These are phyloP conservation scores for Blepharisma japonicum DNA, from an alignment of 73 alveolate species.

Conservation along the genomic window DNA sequence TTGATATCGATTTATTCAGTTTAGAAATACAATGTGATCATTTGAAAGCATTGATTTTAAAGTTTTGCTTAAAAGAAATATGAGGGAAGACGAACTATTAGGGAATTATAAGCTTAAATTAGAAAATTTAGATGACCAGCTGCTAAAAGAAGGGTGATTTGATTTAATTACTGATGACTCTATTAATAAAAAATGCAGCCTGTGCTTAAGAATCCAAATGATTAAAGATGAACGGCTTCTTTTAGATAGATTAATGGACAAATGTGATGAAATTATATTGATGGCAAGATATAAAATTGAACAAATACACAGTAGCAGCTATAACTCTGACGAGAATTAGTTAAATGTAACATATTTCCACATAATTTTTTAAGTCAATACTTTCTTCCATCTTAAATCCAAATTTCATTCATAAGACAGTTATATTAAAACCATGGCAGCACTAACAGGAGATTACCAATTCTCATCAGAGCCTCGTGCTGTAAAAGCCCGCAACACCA, in stretches of 20 bases:
- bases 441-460: constrained; percentile 27
- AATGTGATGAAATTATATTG: background rate
- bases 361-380: no score
- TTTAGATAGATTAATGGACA: background rate
- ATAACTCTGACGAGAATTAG: no score
- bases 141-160: constrained; percentile 2
- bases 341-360: no score
- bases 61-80: background rate
- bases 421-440: constrained; percentile 15
- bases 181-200: background rate
- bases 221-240: background rate
- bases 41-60: background rate
- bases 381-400: no score
- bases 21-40: background rate
- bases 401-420: no score
- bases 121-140: background rate
- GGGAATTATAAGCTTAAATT: background rate
- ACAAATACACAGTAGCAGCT: no score
- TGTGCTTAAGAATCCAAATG: background rate
- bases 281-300: no score
- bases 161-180: background rate
- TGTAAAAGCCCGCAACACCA: constrained; percentile 16
- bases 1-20: background rate
- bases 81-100: background rate
- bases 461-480: constrained; percentile 33